Conservation (phyloP, 164 flowering plant species). For the Hamamelis virginiana region DNA sequence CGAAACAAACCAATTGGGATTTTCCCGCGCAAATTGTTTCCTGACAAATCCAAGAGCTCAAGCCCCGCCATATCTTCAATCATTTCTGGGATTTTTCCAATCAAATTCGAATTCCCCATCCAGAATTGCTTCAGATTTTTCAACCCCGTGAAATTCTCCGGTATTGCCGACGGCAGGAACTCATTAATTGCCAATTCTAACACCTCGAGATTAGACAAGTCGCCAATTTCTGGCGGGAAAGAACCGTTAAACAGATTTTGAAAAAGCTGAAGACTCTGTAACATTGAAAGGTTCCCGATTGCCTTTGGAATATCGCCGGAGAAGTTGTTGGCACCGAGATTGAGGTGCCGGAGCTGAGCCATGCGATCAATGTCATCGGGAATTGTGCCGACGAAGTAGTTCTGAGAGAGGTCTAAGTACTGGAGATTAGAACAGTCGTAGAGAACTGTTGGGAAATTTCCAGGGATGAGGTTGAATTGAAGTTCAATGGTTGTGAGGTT, state of each 20-base stretch:
- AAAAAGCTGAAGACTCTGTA: constrained; percentile 4
- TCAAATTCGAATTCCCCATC: constrained; percentile 20
- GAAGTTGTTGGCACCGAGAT: constrained; percentile 29
- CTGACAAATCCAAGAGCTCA: too few relatives aligned
- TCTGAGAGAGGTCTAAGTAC: constrained; percentile 31
- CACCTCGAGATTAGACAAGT: constrained; percentile 24
- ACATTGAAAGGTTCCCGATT: constrained; percentile 12
- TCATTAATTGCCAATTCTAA: constrained; percentile 14
- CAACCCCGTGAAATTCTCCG: constrained; percentile 18
- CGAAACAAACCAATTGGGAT: too few relatives aligned
- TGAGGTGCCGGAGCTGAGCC: constrained; percentile 12
- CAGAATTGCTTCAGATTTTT: constrained; percentile 23
- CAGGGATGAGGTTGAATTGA: constrained; percentile 13
- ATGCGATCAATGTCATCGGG: constrained; percentile 26
- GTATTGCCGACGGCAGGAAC: constrained; percentile 22
- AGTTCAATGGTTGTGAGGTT: constrained; percentile 27
- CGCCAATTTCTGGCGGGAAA: constrained; percentile 27
- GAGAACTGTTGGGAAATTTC: constrained; percentile 24
- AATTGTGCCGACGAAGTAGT: constrained; percentile 30
- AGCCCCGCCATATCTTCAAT: constrained; percentile 19
- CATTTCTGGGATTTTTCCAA: constrained; percentile 32
- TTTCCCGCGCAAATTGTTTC: too few relatives aligned
- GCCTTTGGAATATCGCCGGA: constrained; percentile 29
- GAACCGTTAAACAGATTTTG: constrained; percentile 23
- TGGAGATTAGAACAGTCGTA: constrained; percentile 34